Percentiles rank a stretch among this genome's conserved stretches.
These are phyloP conservation scores for Silene conica DNA, from an alignment of 148 eudicot species.

Conservation along the genomic window DNA sequence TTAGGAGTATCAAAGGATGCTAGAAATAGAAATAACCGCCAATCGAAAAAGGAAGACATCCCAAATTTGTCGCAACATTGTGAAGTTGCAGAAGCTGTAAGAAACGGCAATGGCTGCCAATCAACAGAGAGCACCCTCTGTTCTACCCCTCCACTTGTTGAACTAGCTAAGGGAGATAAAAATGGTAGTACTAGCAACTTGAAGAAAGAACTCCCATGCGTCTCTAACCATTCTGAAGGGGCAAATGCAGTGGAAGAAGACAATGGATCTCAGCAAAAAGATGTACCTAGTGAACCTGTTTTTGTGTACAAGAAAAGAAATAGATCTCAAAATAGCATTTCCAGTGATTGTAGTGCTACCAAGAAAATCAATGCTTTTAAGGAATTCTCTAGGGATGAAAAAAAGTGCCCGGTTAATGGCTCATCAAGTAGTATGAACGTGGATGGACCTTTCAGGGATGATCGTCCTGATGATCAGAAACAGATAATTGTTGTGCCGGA, in stretches of 20 bases:
- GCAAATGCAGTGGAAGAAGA: conserved; percentile 8
- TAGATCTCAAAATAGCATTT: conserved; percentile 23
- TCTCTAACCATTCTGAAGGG: conserved; percentile 9
- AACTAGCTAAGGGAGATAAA: background rate
- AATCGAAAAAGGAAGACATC: background rate
- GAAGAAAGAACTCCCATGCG: conserved; percentile 2
- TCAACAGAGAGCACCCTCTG: background rate
- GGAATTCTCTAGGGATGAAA: conserved; percentile 16
- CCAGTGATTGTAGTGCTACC: conserved; percentile 13
- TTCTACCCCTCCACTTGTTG: background rate
- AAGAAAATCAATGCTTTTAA: conserved; percentile 18
- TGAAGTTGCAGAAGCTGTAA: conserved; percentile 5
- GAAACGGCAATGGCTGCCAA: background rate
- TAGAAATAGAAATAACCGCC: conserved; percentile 10
- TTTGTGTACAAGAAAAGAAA: conserved; percentile 36
- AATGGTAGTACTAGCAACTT: conserved; percentile 8
- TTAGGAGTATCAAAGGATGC: background rate
- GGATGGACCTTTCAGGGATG: conserved; percentile 22
- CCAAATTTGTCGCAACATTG: background rate
- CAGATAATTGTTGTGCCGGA: conserved; percentile 18
- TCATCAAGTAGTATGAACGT: conserved; percentile 25
- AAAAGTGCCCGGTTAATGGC: conserved; percentile 19
- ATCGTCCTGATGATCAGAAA: conserved; percentile 17
- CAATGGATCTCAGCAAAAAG: conserved; percentile 6
- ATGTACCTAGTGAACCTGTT: conserved; percentile 17